Base-by-base conservation (phyloP, 2,329 filamentous ascomycete species). In the Sclerotinia trifoliorum region DNA sequence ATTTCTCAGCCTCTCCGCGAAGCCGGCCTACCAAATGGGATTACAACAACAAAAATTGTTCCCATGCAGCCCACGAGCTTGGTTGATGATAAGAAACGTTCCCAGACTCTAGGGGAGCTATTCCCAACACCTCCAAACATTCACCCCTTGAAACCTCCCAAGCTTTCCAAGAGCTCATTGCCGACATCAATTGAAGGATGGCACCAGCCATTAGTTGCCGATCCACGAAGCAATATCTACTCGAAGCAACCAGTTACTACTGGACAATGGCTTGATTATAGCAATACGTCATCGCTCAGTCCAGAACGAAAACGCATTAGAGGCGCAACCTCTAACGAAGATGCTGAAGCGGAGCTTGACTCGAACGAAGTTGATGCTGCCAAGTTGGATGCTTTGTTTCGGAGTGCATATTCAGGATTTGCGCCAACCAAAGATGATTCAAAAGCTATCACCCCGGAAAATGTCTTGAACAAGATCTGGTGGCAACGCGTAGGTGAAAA, bases 401-500 rank as follows among this genome's bases (percentile, higher is more conserved):
- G 90, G 42, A 87, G 89, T 66, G 91, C 89, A 1, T 94, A 93
- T 77, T 93, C 90, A 0, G 91, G 89, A 75, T 94, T 94, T 77
- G 91, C 91, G 7, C 91, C 91, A 0, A 88, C 85, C 64, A 89
- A 86, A 73, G 91, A 94, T 77, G 88, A 94, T 75, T 85, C 90
- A 3, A 86, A 84, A 17, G 89, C 91, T 7, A 82, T 93, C 68
- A 82, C 93, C 3, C 86, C 91, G 0, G 87, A 88, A 1, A 86
- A 86, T 46, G 83, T 87, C 62, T 86, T 91, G 69, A 87, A 88
- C 65, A 86, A 86, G 67, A 74, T 94, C 61, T 94, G 91, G 90
- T 94, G 91, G 90, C 88, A 92, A 76, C 87, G 86, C 70, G 81
- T 85, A 64, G 91, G 91, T 39, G 85, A 87, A 73, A 86, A 85